These are phyloP conservation scores for Piromyces finnis DNA, from an alignment of 192 early-diverging fungal genomes.

Conservation along the genomic window DNA sequence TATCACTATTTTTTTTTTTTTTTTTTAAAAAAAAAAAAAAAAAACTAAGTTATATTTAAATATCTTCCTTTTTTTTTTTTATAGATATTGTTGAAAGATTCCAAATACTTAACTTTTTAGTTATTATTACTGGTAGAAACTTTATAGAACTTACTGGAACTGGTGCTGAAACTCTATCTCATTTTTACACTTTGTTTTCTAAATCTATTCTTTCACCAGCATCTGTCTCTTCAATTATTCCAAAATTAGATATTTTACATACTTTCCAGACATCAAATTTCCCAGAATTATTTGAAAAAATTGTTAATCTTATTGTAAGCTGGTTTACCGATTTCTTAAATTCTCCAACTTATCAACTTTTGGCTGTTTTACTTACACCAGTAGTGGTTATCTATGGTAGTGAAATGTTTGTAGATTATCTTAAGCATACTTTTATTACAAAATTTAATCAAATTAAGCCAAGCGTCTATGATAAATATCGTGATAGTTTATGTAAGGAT, in stretches of 20 bases:
- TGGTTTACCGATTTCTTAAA: not conserved
- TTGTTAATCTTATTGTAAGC: not conserved
- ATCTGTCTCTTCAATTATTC: not conserved
- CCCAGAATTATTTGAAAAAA: not conserved
- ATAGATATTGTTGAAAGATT: slow-evolving; percentile 91
- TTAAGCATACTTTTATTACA: slow-evolving; percentile 96
- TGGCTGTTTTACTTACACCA: slow-evolving; percentile 46
- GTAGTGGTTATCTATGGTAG: slow-evolving; percentile 70
- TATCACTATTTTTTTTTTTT: too few species aligned
- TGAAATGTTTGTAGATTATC: slow-evolving; percentile 87
- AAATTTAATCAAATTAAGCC: slow-evolving; percentile 91
- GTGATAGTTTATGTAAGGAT: slow-evolving; percentile 76
- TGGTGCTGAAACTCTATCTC: not conserved
- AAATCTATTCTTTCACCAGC: not conserved
- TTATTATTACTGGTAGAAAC: slow-evolving; percentile 81
- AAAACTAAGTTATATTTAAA: too few species aligned
- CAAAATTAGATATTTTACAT: slow-evolving; percentile 1
- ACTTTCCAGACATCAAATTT: not conserved
- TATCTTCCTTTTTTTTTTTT: too few species aligned
- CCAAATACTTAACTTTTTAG: slow-evolving; percentile 69
- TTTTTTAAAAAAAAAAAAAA: too few species aligned
- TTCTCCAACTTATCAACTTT: slow-evolving; percentile 29
- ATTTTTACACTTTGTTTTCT: not conserved
- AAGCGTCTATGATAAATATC: slow-evolving; percentile 68
- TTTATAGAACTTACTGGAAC: slow-evolving; percentile 55